Percentiles rank a stretch among this genome's conserved stretches.
Conservation (phyloP, 2,329 filamentous ascomycete species). For the Cladosporium cucumerinum region DNA sequence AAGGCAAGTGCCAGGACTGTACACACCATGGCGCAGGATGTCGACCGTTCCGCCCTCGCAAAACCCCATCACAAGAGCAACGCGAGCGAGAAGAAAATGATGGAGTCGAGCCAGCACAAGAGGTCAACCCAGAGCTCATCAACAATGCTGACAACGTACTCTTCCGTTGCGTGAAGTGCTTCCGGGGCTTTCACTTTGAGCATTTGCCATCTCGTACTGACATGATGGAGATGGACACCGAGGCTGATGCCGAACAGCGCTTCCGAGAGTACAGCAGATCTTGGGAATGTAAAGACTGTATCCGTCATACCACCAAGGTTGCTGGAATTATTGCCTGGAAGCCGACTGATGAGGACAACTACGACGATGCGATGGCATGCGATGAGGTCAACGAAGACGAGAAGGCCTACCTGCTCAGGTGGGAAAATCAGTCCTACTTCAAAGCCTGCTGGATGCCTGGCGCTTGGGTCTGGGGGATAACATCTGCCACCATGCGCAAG, state of each 20-base stretch:
- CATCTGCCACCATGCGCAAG: slow-evolving; percentile 60
- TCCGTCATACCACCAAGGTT: slow-evolving; percentile 62
- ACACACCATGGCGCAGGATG: slow-evolving; percentile 65
- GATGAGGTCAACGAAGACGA: slow-evolving; percentile 65
- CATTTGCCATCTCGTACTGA: slow-evolving; percentile 63
- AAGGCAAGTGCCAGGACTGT: slow-evolving; percentile 71
- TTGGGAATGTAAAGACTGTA: slow-evolving; percentile 80
- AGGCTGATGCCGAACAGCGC: slow-evolving; percentile 57
- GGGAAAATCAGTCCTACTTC: slow-evolving; percentile 75
- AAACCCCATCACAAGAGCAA: slow-evolving; percentile 77
- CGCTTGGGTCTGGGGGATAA: slow-evolving; percentile 78
- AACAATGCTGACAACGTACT: slow-evolving; percentile 75
- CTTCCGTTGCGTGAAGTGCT: slow-evolving; percentile 77
- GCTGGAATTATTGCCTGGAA: slow-evolving; percentile 86
- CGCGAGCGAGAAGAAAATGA: slow-evolving; percentile 71
- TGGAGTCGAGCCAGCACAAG: slow-evolving; percentile 71
- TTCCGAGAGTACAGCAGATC: slow-evolving; percentile 68
- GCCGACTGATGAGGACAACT: slow-evolving; percentile 58
- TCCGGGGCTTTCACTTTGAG: slow-evolving; percentile 76
- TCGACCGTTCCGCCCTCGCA: slow-evolving; percentile 66
- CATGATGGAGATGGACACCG: slow-evolving; percentile 44
- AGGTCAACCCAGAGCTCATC: slow-evolving; percentile 60
- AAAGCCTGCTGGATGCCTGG: slow-evolving; percentile 85
- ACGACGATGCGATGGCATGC: slow-evolving; percentile 51
- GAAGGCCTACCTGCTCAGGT: slow-evolving; percentile 93